A percentile compares a stretch with the other conserved stretches of the same genome.
Evolutionary conservation across 805 yeast genomes (phyloP).

Genomic region (Pichia pseudocactophila): DNA sequence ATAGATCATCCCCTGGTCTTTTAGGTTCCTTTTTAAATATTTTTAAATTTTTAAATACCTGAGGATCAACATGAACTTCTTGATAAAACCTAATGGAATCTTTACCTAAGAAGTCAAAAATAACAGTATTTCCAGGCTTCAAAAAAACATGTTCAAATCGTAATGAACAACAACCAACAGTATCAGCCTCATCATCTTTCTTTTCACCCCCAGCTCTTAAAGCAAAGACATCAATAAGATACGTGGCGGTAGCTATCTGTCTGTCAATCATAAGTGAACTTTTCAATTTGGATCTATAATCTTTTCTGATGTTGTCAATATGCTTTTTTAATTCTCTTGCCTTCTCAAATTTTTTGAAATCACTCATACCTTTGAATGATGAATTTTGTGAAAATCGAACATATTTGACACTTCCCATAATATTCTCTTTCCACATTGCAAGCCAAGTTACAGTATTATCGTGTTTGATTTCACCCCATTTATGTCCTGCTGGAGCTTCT

Average conservation of each 20-base stretch:
- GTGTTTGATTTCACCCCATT: conserved; percentile 84
- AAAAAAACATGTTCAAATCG: conserved; percentile 83
- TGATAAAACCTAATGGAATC: conserved; percentile 89
- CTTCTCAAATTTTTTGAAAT: conserved; percentile 85
- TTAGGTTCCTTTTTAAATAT: conserved; percentile 87
- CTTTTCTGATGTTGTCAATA: conserved; percentile 63
- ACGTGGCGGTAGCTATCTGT: conserved; percentile 90
- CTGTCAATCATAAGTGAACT: conserved; percentile 74
- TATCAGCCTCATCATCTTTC: conserved; percentile 95
- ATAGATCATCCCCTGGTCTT: conserved; percentile 83
- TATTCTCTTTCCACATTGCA: conserved; percentile 95
- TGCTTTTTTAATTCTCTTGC: conserved; percentile 76
- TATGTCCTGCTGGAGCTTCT: conserved; percentile 75
- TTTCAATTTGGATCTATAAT: conserved; percentile 62
- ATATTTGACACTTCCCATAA: conserved; percentile 73
- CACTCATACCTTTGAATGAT: conserved; percentile 84
- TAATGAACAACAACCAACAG: conserved; percentile 95
- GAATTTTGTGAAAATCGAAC: conserved; percentile 89
- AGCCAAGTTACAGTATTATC: conserved; percentile 92
- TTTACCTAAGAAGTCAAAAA: conserved; percentile 91
- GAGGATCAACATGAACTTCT: conserved; percentile 86
- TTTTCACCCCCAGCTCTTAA: conserved; percentile 98
- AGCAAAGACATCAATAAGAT: conserved; percentile 85
- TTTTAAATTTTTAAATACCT: conserved; percentile 80
- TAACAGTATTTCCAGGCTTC: conserved; percentile 75